phyloP scores from a whole-genome alignment of 352 stramenopile genomes.

The Labyrinthula sp. region DNA sequence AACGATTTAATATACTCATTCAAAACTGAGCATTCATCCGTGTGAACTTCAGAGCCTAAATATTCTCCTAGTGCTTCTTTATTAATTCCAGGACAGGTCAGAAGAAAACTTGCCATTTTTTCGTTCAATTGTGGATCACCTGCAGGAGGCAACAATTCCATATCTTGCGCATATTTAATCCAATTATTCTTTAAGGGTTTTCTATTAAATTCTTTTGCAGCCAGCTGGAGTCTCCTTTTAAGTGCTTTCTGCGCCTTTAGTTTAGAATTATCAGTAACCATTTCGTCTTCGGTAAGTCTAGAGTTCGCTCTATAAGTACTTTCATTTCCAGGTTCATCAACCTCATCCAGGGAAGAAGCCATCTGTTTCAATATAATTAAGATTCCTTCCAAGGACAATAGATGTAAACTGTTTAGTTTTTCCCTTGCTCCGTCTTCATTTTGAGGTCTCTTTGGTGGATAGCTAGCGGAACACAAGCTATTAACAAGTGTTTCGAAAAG shows the following conservation, averaged over 20 bases:
- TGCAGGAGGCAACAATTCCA: slow-evolving; percentile 45
- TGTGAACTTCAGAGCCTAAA: slow-evolving; percentile 56
- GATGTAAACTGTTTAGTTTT: background rate
- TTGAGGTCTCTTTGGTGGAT: slow-evolving; percentile 2
- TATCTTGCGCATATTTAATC: slow-evolving; percentile 60
- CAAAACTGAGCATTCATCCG: no score
- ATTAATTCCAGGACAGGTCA: slow-evolving; percentile 65
- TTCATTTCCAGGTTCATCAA: no score
- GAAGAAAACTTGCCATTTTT: slow-evolving; percentile 68
- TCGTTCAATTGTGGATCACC: slow-evolving; percentile 6
- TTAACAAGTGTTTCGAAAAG: slow-evolving; percentile 88
- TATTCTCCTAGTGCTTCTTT: slow-evolving; percentile 87
- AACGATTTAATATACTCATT: slow-evolving; percentile 57
- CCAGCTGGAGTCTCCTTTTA: slow-evolving; percentile 62
- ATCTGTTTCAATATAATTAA: background rate
- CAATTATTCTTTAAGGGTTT: slow-evolving; percentile 41
- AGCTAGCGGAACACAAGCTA: slow-evolving; percentile 42
- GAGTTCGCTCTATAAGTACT: no score
- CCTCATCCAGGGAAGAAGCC: background rate
- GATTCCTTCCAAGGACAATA: slow-evolving; percentile 1
- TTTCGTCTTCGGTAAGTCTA: no score
- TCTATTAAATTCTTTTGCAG: slow-evolving; percentile 74
- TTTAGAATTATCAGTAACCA: slow-evolving; percentile 2
- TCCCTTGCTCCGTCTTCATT: no score
- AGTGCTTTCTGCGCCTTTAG: slow-evolving; percentile 31